Evolutionary conservation across 805 yeast genomes (phyloP).

Genomic region (Lipomyces yamadae): DNA sequence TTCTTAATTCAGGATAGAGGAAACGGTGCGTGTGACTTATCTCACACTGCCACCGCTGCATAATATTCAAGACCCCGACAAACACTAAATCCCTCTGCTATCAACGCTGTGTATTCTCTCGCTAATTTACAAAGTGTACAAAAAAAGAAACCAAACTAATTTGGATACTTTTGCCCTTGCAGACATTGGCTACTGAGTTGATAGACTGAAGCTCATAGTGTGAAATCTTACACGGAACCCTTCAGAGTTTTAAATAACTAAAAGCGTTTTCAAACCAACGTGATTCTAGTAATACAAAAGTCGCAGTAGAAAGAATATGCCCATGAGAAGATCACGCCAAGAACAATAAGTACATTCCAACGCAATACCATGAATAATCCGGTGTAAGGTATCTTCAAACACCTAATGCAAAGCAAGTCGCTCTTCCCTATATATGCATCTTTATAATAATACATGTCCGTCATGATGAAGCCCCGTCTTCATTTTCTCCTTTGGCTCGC

Average conservation of each 20-base stretch:
- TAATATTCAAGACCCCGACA: no score
- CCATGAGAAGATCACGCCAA: background rate
- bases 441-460: background rate
- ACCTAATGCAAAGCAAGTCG: background rate
- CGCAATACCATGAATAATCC: no score
- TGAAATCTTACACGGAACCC: background rate
- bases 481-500: constrained; percentile 42
- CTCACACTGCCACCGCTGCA: no score
- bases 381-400: no score
- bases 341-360: background rate
- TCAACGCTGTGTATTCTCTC: no score
- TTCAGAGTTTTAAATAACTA: no score
- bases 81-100: no score
- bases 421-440: background rate
- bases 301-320: no score
- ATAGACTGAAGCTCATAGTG: background rate
- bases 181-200: background rate
- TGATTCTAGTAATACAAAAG: no score
- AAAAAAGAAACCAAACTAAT: background rate
- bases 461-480: constrained; percentile 4
- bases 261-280: no score
- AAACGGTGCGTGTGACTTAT: no score
- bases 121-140: background rate
- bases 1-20: no score
- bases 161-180: background rate